These are phyloP conservation scores for Alternaria rosae DNA, from an alignment of 2,329 filamentous ascomycete genomes.

Conservation along the genomic window DNA sequence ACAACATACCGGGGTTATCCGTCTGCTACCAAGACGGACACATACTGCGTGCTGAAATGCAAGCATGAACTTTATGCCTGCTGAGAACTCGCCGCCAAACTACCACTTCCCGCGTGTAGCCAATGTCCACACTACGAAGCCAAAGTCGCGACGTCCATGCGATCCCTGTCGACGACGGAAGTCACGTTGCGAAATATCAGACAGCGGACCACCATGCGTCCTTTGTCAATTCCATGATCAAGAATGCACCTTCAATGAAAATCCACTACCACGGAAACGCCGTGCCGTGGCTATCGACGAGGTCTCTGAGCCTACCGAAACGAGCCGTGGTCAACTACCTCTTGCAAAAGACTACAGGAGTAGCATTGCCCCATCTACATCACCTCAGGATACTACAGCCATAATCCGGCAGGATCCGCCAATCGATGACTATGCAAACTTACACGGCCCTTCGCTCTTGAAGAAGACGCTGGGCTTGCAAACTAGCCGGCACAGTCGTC, in stretches of 20 bases:
- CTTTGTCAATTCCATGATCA: slow-evolving; percentile 71
- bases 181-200: slow-evolving; percentile 72
- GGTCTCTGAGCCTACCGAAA: slow-evolving; percentile 9
- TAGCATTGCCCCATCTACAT: slow-evolving; percentile 3
- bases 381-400: slow-evolving; percentile 16
- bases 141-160: slow-evolving; percentile 61
- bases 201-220: slow-evolving; percentile 69
- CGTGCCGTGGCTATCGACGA: slow-evolving; percentile 53
- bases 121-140: slow-evolving; percentile 17
- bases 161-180: slow-evolving; percentile 71
- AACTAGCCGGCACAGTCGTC: slow-evolving; percentile 38
- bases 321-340: background rate
- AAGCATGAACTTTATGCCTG: slow-evolving; percentile 25
- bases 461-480: slow-evolving; percentile 47
- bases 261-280: slow-evolving; percentile 73
- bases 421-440: slow-evolving; percentile 43
- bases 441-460: slow-evolving; percentile 44
- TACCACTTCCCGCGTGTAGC: slow-evolving; percentile 12
- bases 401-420: slow-evolving; percentile 34
- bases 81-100: slow-evolving; percentile 22
- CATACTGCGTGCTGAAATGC: background rate
- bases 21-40: background rate
- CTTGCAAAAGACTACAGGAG: background rate
- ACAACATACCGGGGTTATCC: background rate
- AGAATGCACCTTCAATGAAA: slow-evolving; percentile 72